Base-by-base conservation (phyloP, 805 yeast species). In the Saturnispora halmiae region DNA sequence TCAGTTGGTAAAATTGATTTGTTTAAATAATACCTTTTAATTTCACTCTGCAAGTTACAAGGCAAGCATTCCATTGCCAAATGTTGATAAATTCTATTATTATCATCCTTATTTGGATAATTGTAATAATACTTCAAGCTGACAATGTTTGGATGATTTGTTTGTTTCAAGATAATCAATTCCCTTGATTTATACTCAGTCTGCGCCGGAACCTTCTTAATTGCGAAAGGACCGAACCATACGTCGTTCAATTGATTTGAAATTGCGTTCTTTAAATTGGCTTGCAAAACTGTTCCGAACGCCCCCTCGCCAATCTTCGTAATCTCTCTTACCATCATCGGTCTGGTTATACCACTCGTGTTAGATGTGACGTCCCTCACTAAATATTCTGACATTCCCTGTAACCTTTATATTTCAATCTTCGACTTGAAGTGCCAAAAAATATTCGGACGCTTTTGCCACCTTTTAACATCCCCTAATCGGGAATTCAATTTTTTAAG, bases 41-140 rank as follows among this genome's bases (percentile, higher is more conserved):
- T 82, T 60, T 83, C 94, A 39, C 69, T 61, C 56, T 82, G 92
- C 47, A 83, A 67, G 42, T 84, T 83, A 32, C 79, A 79, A n/a
- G 92, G 92, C 42, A 83, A 65, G 50, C 88, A 81, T 60, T 83
- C 94, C 94, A 83, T 83, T 24, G 85, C 92, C 51, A 83, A 65
- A 64, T 82, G 84, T 56, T 81, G 90, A 56, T 81, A 83, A 21
- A 82, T 56, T 52, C 77, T 75, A 47, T 73, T 73, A 35, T 50
- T 49, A 56, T 82, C 90, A 39, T 65, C 63, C 7, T 75, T 69
- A 46, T 79, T 72, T 32, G 73, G 70, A 55, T 79, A 79, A 48
- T 82, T 82, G 61, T 79, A 83, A 56, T 76, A 83, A 55, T 68
- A 82, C 50, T 77, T 73, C 51, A 83, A 66, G 29, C 72, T 66